Evolutionary conservation across 2,329 filamentous ascomycete species (phyloP).

Genomic region (Stachybotrys echinatus): DNA sequence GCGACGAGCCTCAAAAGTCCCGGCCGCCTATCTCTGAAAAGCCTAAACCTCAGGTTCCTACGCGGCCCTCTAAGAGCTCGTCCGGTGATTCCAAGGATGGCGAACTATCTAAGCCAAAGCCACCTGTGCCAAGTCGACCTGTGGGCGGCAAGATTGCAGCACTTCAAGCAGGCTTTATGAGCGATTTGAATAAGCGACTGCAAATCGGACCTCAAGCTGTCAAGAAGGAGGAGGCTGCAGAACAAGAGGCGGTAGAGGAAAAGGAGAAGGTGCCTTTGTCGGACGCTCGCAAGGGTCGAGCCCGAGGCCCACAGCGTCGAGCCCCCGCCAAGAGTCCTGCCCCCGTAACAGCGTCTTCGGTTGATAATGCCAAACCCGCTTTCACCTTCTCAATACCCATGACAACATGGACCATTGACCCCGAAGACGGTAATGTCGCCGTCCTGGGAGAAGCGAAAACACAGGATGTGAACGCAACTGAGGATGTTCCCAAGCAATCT

Average conservation of each 20-base stretch:
- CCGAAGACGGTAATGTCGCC: conserved; percentile 39
- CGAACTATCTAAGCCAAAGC: conserved; percentile 65
- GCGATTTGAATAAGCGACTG: conserved; percentile 84
- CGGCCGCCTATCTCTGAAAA: conserved; percentile 44
- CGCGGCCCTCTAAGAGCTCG: conserved; percentile 51
- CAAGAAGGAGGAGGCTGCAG: conserved; percentile 64
- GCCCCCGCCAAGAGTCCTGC: conserved; percentile 51
- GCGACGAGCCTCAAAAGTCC: conserved; percentile 28
- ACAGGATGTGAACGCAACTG: not conserved
- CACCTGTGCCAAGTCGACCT: conserved; percentile 69
- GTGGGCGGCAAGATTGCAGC: conserved; percentile 83
- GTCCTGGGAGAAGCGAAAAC: conserved; percentile 12
- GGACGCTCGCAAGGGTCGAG: conserved; percentile 86
- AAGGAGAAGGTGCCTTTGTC: conserved; percentile 73
- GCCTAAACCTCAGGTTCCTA: conserved; percentile 56
- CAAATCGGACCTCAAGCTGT: conserved; percentile 77
- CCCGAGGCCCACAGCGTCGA: conserved; percentile 78
- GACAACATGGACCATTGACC: conserved; percentile 47
- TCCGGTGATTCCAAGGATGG: conserved; percentile 35
- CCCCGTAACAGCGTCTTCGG: conserved; percentile 22
- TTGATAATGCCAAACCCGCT: conserved; percentile 17
- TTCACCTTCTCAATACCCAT: conserved; percentile 42
- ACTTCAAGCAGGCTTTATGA: conserved; percentile 87
- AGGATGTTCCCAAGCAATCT: not conserved
- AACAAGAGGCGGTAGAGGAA: conserved; percentile 49